Conservation (phyloP, 768 basidiomycete species). For the Mrakia frigida region DNA sequence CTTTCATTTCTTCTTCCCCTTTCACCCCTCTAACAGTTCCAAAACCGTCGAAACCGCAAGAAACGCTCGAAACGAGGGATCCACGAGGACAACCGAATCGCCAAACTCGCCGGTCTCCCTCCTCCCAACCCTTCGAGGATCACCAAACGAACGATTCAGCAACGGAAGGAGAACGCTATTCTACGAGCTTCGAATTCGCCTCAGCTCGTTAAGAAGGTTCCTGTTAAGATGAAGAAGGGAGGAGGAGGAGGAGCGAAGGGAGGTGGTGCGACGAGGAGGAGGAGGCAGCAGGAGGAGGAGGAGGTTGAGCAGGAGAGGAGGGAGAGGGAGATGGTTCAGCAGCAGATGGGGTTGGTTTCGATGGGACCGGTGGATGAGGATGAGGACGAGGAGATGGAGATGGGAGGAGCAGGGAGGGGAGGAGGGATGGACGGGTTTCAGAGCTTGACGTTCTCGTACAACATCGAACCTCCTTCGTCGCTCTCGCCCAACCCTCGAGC, state of each 20-base stretch:
- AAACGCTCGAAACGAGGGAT: slow-evolving; percentile 3
- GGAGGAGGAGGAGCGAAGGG: background rate
- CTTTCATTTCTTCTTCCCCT: background rate
- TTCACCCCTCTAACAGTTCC: slow-evolving; percentile 14
- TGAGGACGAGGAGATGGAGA: background rate
- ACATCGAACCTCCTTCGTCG: background rate
- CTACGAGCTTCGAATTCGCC: background rate
- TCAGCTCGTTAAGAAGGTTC: background rate
- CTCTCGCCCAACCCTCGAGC: background rate
- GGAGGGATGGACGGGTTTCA: background rate
- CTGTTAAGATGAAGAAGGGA: background rate
- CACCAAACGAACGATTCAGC: background rate
- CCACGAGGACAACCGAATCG: slow-evolving; percentile 13
- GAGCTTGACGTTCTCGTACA: slow-evolving; percentile 4
- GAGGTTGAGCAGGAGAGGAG: background rate
- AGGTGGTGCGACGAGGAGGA: background rate
- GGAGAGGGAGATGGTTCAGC: background rate
- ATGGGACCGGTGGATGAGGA: background rate
- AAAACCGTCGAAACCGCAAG: slow-evolving; percentile 27
- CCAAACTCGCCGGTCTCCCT: background rate
- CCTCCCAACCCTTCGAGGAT: slow-evolving; percentile 4
- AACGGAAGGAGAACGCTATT: background rate
- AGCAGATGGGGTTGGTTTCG: background rate
- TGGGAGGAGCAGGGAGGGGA: background rate
- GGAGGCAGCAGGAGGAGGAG: background rate